These are phyloP conservation scores for Picocystis salinarum DNA, from an alignment of 139 green algal genomes.

Conservation along the genomic window DNA sequence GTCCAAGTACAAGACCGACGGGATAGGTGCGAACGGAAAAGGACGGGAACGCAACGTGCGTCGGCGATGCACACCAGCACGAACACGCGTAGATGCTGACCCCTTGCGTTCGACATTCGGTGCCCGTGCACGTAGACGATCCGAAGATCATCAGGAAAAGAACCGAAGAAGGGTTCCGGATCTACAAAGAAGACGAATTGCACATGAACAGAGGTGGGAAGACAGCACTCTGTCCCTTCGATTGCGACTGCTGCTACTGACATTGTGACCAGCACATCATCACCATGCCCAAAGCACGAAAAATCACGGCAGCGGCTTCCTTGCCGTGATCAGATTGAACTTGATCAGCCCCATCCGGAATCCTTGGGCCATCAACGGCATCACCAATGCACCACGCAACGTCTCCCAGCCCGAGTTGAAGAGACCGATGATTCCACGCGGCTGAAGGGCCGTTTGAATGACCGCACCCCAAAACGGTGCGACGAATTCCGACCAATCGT, in stretches of 20 bases:
- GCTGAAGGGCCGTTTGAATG: constrained; percentile 44
- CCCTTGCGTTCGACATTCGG: no score
- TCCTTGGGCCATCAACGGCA: constrained; percentile 82
- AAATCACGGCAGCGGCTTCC: no score
- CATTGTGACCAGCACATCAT: no score
- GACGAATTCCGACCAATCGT: constrained; percentile 79
- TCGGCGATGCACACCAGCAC: no score
- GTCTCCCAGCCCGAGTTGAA: constrained; percentile 38
- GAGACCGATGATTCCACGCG: constrained; percentile 54
- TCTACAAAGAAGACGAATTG: constrained; percentile 64
- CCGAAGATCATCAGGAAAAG: no score
- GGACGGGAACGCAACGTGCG: no score
- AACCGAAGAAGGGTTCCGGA: constrained; percentile 56
- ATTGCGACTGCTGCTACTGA: constrained; percentile 73
- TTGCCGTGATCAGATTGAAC: constrained; percentile 79
- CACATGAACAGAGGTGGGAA: constrained; percentile 31
- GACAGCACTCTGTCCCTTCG: constrained; percentile 57
- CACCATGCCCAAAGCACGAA: no score
- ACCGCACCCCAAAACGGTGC: constrained; percentile 88
- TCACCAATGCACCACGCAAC: constrained; percentile 65
- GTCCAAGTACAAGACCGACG: no score
- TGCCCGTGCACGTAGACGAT: no score
- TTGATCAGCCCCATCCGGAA: constrained; percentile 78
- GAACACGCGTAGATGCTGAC: no score
- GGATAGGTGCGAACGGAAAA: no score